Evolutionary conservation across 2,329 filamentous ascomycete genomes (phyloP).

Genomic region (Neonectria hederae): DNA sequence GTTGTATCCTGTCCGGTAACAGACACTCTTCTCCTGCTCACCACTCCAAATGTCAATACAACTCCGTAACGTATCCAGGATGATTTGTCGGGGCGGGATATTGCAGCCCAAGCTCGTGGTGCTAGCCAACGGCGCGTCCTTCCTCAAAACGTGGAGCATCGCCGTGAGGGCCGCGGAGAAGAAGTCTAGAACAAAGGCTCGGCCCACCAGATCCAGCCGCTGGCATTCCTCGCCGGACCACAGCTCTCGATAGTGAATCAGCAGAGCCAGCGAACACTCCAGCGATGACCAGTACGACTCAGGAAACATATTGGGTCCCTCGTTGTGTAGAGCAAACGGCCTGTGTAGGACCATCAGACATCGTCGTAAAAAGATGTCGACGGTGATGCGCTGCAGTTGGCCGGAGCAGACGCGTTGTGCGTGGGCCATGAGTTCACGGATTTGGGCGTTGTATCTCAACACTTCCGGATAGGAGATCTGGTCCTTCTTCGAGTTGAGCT

Average conservation of each 20-base stretch:
- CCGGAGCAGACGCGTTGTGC: conserved; percentile 43
- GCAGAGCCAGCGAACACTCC: conserved; percentile 48
- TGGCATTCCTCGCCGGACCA: conserved; percentile 42
- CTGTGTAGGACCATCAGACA: conserved; percentile 50
- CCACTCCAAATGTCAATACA: conserved; percentile 50
- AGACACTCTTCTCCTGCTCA: conserved; percentile 48
- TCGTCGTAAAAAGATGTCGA: conserved; percentile 48
- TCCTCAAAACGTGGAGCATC: conserved; percentile 47
- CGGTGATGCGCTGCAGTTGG: conserved; percentile 46
- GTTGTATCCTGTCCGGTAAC: conserved; percentile 48
- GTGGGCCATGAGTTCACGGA: conserved; percentile 47
- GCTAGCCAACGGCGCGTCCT: conserved; percentile 46
- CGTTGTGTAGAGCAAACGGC: conserved; percentile 47
- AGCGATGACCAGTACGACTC: conserved; percentile 51
- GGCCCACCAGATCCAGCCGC: conserved; percentile 45
- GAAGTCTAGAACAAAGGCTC: conserved; percentile 49
- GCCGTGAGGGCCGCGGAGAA: conserved; percentile 49
- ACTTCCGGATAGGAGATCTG: conserved; percentile 48
- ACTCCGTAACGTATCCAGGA: conserved; percentile 46
- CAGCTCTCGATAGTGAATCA: conserved; percentile 49
- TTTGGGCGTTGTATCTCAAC: conserved; percentile 44
- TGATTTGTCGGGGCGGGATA: conserved; percentile 48
- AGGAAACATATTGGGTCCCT: conserved; percentile 46
- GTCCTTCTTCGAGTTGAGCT: conserved; percentile 46
- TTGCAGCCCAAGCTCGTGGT: conserved; percentile 40